A percentile compares a stretch with the other conserved stretches of the same genome.
These are phyloP conservation scores for Nigrospora osmanthi DNA, from an alignment of 2,329 filamentous ascomycete genomes.

Conservation along the genomic window DNA sequence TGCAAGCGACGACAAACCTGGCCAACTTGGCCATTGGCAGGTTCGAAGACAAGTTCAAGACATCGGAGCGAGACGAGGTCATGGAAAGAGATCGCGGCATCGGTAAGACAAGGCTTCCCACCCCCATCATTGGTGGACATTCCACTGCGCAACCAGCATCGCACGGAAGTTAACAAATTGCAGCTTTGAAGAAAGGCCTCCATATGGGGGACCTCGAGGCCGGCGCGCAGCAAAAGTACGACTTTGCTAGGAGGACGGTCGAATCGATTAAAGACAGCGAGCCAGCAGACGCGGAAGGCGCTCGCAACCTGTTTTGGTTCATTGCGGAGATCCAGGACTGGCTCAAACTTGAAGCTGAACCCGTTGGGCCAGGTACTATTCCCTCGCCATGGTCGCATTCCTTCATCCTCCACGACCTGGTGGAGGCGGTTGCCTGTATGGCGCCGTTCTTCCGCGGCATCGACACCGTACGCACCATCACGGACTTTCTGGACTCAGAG, in stretches of 20 bases:
- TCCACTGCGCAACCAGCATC: neutral
- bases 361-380: constrained; percentile 7
- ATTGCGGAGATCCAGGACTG: constrained; percentile 16
- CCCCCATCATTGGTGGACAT: neutral
- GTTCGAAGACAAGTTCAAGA: constrained; percentile 4
- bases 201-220: constrained; percentile 35
- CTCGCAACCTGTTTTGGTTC: constrained; percentile 17
- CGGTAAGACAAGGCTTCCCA: constrained; percentile 4
- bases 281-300: constrained; percentile 1
- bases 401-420: constrained; percentile 27
- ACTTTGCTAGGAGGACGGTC: constrained; percentile 26
- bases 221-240: constrained; percentile 25
- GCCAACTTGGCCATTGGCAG: neutral
- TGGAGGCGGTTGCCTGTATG: constrained; percentile 26
- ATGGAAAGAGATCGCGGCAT: constrained; percentile 13
- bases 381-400: constrained; percentile 21
- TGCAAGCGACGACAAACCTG: constrained; percentile 10
- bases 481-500: constrained; percentile 25
- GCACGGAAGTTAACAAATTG: neutral
- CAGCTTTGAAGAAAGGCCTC: constrained; percentile 32
- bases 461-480: constrained; percentile 9
- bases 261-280: constrained; percentile 17
- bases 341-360: constrained; percentile 15
- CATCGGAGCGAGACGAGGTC: constrained; percentile 8
- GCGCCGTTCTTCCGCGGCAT: constrained; percentile 28